These are phyloP conservation scores for Mycothermus thermophilus DNA, from an alignment of 495 filamentous ascomycete genomes.

Conservation along the genomic window DNA sequence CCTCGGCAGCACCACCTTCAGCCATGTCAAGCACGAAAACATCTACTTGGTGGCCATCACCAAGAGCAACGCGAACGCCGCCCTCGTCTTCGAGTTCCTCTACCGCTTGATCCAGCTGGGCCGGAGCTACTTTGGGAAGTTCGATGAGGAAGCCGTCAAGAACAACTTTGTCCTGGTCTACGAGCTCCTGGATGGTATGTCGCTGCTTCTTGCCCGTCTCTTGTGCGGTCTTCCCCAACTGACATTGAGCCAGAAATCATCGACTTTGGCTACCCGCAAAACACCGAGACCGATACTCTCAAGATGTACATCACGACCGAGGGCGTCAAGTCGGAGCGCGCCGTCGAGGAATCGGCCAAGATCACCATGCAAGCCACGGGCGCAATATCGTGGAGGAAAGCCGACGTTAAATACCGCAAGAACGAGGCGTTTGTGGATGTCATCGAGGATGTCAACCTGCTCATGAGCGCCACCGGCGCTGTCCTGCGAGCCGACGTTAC, in stretches of 20 bases:
- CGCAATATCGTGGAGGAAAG: constrained; percentile 88
- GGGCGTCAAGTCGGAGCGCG: constrained; percentile 90
- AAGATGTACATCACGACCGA: constrained; percentile 99
- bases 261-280: constrained; percentile 98
- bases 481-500: constrained; percentile 95
- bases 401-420: constrained; percentile 97
- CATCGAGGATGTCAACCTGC: constrained; percentile 96
- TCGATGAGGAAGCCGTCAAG: constrained; percentile 99
- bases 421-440: constrained; percentile 99
- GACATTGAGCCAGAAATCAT: constrained; percentile 59
- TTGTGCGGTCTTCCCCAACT: background rate
- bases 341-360: constrained; percentile 81
- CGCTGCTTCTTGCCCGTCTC: background rate
- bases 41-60: constrained; percentile 97
- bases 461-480: constrained; percentile 93
- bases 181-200: constrained; percentile 84
- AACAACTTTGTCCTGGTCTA: constrained; percentile 99
- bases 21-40: constrained; percentile 98
- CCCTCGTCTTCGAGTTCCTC: constrained; percentile 95
- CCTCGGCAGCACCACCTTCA: constrained; percentile 94
- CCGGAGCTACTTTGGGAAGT: constrained; percentile 94
- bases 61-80: constrained; percentile 99
- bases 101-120: constrained; percentile 84
- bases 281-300: constrained; percentile 95
- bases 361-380: constrained; percentile 99